These are phyloP conservation scores for Coemansia sp. DNA, from an alignment of 192 early-diverging fungal species.

Conservation along the genomic window DNA sequence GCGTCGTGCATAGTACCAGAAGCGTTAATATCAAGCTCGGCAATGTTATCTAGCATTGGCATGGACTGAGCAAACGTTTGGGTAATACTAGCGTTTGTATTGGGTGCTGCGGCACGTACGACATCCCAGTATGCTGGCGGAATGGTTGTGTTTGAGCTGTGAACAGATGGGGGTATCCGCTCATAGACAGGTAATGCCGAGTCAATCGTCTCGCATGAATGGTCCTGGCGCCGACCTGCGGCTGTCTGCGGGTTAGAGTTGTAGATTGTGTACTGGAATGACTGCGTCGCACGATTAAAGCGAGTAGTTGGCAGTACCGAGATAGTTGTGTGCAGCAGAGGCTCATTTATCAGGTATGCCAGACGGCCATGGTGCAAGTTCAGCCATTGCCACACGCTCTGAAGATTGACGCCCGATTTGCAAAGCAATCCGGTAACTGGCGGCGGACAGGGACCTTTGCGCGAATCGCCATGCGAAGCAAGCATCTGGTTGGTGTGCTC, in stretches of 20 bases:
- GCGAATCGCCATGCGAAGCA: constrained; percentile 21
- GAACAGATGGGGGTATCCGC: constrained; percentile 20
- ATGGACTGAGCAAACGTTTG: background rate
- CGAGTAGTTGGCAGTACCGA: background rate
- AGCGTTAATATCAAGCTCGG: background rate
- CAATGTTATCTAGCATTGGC: background rate
- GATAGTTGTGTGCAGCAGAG: constrained; percentile 7
- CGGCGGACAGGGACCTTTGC: constrained; percentile 21
- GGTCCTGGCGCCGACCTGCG: background rate
- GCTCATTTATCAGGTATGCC: constrained; percentile 29
- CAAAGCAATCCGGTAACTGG: constrained; percentile 30
- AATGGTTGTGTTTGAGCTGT: background rate
- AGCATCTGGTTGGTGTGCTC: constrained; percentile 21
- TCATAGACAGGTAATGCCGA: constrained; percentile 31
- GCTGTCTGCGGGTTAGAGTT: background rate
- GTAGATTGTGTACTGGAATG: constrained; percentile 3
- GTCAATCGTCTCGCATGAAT: constrained; percentile 24
- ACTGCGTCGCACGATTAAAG: background rate
- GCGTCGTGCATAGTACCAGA: background rate
- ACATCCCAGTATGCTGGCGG: constrained; percentile 27
- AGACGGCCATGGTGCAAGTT: constrained; percentile 25
- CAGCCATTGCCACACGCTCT: constrained; percentile 48
- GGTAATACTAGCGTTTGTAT: background rate
- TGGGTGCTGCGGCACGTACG: constrained; percentile 13
- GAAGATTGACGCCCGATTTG: constrained; percentile 20